Conservation (phyloP, 139 green algal genomes). For the Chlorella sp. region DNA sequence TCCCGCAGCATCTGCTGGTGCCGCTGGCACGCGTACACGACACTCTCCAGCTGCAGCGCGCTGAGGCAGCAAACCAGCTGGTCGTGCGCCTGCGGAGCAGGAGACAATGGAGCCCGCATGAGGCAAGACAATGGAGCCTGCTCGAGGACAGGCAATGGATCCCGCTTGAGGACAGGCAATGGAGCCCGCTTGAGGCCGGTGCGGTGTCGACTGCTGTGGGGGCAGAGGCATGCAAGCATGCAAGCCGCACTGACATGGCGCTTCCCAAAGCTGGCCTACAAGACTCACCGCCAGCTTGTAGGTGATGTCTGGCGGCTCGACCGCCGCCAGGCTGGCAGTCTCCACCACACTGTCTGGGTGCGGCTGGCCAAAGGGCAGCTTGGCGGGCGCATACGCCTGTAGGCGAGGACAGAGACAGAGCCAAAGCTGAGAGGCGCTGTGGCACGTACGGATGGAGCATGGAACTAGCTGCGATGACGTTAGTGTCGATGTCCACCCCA, state of each 20-base stretch:
- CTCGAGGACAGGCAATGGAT: too few relatives aligned
- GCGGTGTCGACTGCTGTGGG: too few relatives aligned
- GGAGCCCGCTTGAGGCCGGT: too few relatives aligned
- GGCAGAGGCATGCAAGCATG: too few relatives aligned
- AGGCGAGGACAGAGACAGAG: neutral
- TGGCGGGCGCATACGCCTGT: constrained; percentile 55
- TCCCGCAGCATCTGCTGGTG: constrained; percentile 69
- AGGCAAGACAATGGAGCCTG: too few relatives aligned
- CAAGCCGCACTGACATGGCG: neutral
- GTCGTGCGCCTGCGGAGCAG: constrained; percentile 17
- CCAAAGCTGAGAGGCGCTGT: neutral
- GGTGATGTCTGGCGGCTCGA: constrained; percentile 59
- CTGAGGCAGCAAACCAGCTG: constrained; percentile 58
- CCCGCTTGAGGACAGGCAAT: too few relatives aligned
- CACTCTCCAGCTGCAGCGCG: constrained; percentile 86
- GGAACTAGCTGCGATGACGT: too few relatives aligned
- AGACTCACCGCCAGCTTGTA: constrained; percentile 33
- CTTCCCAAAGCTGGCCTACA: neutral
- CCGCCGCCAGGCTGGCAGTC: constrained; percentile 57
- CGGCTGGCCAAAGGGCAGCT: constrained; percentile 46
- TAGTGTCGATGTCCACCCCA: too few relatives aligned
- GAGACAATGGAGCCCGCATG: neutral
- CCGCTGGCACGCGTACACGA: constrained; percentile 84
- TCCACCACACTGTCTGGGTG: constrained; percentile 72
- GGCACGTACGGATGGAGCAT: too few relatives aligned